Percentiles rank a stretch among this genome's conserved stretches.
Evolutionary conservation across 2,329 filamentous ascomycete genomes (phyloP).

Genomic region (Aspergillus intermedius): DNA sequence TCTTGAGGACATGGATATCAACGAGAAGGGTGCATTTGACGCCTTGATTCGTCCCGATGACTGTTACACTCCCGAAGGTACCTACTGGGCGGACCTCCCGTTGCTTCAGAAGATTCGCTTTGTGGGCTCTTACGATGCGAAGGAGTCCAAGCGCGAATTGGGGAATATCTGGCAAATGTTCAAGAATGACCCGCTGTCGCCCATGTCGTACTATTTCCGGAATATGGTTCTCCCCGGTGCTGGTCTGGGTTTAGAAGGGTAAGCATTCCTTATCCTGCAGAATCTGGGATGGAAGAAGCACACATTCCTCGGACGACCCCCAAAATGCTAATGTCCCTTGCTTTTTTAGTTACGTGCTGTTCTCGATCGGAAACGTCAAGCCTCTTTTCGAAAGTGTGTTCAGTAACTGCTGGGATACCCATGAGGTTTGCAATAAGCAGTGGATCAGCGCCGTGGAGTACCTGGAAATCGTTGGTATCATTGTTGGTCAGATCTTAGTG

Average conservation of each 20-base stretch:
- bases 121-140: conserved; percentile 64
- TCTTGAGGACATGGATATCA: conserved; percentile 47
- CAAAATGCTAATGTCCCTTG: neutral
- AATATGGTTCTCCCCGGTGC: conserved; percentile 91
- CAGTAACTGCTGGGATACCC: conserved; percentile 66
- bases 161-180: conserved; percentile 66
- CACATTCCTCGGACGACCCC: neutral
- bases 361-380: conserved; percentile 90
- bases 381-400: conserved; percentile 73
- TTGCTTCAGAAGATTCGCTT: conserved; percentile 65
- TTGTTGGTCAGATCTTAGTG: conserved; percentile 83
- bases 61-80: conserved; percentile 71
- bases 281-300: neutral
- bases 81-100: conserved; percentile 89
- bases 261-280: conserved; percentile 3
- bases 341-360: conserved; percentile 71
- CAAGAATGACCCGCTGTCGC: conserved; percentile 78
- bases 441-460: conserved; percentile 85
- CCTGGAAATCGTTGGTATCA: conserved; percentile 90
- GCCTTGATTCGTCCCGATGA: conserved; percentile 82
- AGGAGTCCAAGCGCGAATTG: conserved; percentile 64
- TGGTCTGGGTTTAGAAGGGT: conserved; percentile 82
- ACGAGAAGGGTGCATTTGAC: conserved; percentile 62
- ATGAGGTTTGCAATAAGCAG: conserved; percentile 63
- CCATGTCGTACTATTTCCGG: conserved; percentile 77